Percentiles rank a stretch among this genome's conserved stretches.
Conservation (phyloP, 371 early-diverging fungal genomes). For the Lichtheimia corymbifera region DNA sequence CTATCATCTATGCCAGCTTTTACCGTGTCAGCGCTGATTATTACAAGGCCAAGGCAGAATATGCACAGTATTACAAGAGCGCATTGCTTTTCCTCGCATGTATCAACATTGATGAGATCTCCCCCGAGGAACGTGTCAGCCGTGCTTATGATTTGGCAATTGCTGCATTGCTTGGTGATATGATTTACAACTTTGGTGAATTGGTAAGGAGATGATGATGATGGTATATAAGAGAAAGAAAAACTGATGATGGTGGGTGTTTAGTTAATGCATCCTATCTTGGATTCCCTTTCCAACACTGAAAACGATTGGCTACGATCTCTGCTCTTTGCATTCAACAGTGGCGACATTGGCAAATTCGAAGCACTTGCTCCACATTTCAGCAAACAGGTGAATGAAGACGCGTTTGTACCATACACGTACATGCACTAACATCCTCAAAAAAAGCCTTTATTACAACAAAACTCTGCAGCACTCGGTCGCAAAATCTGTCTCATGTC, state of each 20-base stretch:
- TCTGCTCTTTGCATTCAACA: constrained; percentile 90
- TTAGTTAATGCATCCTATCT: constrained; percentile 92
- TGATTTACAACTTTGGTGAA: constrained; percentile 98
- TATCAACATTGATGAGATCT: constrained; percentile 80
- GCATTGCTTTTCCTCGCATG: constrained; percentile 93
- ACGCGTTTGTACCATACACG: background rate
- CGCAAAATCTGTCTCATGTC: constrained; percentile 98
- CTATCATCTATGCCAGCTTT: constrained; percentile 89
- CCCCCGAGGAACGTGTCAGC: constrained; percentile 70
- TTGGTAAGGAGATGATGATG: constrained; percentile 58
- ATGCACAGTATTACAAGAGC: constrained; percentile 93
- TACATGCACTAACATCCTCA: background rate
- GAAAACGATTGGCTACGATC: constrained; percentile 86
- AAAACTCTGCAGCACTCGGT: constrained; percentile 72
- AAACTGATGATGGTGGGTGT: background rate
- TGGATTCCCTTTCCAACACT: constrained; percentile 79
- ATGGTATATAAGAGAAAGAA: background rate
- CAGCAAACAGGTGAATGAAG: constrained; percentile 61
- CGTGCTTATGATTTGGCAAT: constrained; percentile 92
- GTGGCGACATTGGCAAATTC: constrained; percentile 92
- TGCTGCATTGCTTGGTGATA: constrained; percentile 91
- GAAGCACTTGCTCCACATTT: constrained; percentile 80
- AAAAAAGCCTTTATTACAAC: constrained; percentile 72
- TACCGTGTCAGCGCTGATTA: constrained; percentile 95
- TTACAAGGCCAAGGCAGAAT: constrained; percentile 93